These are phyloP conservation scores for Dothideomycetidae sp. DNA, from an alignment of 2,329 filamentous ascomycete genomes.

Conservation along the genomic window DNA sequence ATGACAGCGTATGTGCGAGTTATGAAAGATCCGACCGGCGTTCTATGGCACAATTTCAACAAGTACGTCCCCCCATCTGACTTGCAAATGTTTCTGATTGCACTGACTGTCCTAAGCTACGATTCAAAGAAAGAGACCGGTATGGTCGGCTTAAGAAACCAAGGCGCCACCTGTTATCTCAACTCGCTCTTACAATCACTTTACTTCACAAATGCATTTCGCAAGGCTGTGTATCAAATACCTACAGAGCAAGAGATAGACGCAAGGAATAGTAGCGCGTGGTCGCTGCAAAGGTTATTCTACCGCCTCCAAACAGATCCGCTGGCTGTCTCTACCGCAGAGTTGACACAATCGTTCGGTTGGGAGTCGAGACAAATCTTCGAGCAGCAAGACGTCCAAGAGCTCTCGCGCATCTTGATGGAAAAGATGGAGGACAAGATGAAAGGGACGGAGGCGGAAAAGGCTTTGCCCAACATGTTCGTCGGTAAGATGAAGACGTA, in stretches of 20 bases:
- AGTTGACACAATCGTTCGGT: slow-evolving; percentile 90
- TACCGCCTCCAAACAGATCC: slow-evolving; percentile 85
- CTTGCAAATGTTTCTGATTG: background rate
- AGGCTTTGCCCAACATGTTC: slow-evolving; percentile 78
- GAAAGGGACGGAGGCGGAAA: slow-evolving; percentile 90
- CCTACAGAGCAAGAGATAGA: slow-evolving; percentile 76
- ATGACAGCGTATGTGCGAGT: slow-evolving; percentile 72
- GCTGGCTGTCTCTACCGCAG: slow-evolving; percentile 72
- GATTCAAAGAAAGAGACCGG: slow-evolving; percentile 99
- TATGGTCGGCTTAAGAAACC: slow-evolving; percentile 91
- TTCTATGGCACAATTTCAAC: slow-evolving; percentile 79
- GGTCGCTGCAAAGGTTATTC: slow-evolving; percentile 84
- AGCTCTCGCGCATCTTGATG: slow-evolving; percentile 91
- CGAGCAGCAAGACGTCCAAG: slow-evolving; percentile 96
- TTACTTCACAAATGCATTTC: slow-evolving; percentile 62
- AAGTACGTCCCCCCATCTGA: slow-evolving; percentile 35
- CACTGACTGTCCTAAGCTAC: slow-evolving; percentile 37
- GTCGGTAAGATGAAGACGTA: slow-evolving; percentile 98
- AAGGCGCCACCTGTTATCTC: slow-evolving; percentile 57
- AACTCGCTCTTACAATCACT: slow-evolving; percentile 35
- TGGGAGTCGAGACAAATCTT: slow-evolving; percentile 98
- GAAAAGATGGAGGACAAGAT: slow-evolving; percentile 94
- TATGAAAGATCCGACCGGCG: slow-evolving; percentile 75
- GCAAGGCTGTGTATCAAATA: slow-evolving; percentile 95
- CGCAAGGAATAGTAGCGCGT: slow-evolving; percentile 68